Evolutionary conservation across 2,329 filamentous ascomycete species (phyloP).

Genomic region (Hysterium pulicare): DNA sequence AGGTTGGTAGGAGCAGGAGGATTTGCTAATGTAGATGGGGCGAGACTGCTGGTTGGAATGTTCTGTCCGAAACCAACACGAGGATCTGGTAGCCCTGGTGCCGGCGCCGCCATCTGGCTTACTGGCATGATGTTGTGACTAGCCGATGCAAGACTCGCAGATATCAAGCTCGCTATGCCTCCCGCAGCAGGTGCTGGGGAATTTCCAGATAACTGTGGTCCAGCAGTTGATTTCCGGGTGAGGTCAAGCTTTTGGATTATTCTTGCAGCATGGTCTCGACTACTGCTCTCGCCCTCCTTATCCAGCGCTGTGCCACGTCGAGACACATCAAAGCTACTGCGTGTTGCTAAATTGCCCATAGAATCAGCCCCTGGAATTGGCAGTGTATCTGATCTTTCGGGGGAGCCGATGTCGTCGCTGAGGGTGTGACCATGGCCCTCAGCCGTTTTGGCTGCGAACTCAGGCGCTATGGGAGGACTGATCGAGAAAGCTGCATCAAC

Average conservation of each 20-base stretch:
- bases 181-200: conserved; percentile 48
- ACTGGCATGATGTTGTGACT: conserved; percentile 76
- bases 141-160: conserved; percentile 68
- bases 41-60: conserved; percentile 63
- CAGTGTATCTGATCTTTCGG: conserved; percentile 64
- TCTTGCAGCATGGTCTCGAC: conserved; percentile 76
- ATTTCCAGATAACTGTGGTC: conserved; percentile 41
- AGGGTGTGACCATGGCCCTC: conserved; percentile 60
- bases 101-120: conserved; percentile 43
- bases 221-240: conserved; percentile 71
- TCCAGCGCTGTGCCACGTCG: conserved; percentile 52
- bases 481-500: conserved; percentile 84
- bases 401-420: conserved; percentile 50
- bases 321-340: conserved; percentile 71
- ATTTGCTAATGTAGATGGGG: conserved; percentile 77
- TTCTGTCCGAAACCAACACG: conserved; percentile 40
- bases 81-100: conserved; percentile 34
- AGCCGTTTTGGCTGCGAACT: conserved; percentile 78
- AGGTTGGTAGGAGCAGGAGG: conserved; percentile 81
- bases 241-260: conserved; percentile 93
- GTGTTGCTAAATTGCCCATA: conserved; percentile 45
- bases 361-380: conserved; percentile 58
- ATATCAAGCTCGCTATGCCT: conserved; percentile 82
- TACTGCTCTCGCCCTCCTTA: conserved; percentile 66
- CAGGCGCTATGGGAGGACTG: conserved; percentile 78